These are phyloP conservation scores for Wickerhamomyces sydowiorum DNA, from an alignment of 805 yeast genomes.

Conservation along the genomic window DNA sequence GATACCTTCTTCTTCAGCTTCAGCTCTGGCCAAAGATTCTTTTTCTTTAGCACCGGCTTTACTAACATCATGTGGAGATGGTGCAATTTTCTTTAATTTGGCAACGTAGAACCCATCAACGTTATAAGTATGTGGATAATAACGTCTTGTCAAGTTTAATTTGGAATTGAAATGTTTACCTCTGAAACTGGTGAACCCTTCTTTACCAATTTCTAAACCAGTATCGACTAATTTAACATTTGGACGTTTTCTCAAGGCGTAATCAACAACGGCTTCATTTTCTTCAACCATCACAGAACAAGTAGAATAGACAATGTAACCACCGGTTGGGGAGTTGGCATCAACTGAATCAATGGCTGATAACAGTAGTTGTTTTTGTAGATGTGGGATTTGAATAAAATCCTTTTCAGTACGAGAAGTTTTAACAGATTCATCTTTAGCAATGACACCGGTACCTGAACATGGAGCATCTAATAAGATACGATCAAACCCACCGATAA, in stretches of 20 bases:
- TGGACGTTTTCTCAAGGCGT: constrained; percentile 93
- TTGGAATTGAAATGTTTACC: constrained; percentile 85
- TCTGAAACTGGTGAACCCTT: constrained; percentile 88
- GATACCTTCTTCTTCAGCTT: constrained; percentile 74
- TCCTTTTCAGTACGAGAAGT: constrained; percentile 92
- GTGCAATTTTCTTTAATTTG: constrained; percentile 84
- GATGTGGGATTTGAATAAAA: constrained; percentile 92
- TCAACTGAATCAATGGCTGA: constrained; percentile 98
- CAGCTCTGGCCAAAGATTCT: constrained; percentile 75
- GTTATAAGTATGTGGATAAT: constrained; percentile 97
- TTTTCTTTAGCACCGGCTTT: constrained; percentile 87
- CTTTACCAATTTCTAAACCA: constrained; percentile 89
- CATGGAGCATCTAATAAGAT: constrained; percentile 97
- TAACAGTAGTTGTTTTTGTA: constrained; percentile 87
- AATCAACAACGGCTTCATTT: constrained; percentile 97
- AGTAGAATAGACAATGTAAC: constrained; percentile 92
- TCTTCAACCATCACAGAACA: constrained; percentile 98
- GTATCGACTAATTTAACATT: constrained; percentile 92
- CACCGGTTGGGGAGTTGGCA: constrained; percentile 88
- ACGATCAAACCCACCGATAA: constrained; percentile 97
- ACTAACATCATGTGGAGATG: constrained; percentile 79
- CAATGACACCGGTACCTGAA: constrained; percentile 99
- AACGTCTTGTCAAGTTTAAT: constrained; percentile 81
- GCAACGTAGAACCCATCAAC: constrained; percentile 99
- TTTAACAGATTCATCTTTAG: constrained; percentile 94